Evolutionary conservation across 1,284 basidiomycete genomes (phyloP).

Genomic region (Trametes pubescens): DNA sequence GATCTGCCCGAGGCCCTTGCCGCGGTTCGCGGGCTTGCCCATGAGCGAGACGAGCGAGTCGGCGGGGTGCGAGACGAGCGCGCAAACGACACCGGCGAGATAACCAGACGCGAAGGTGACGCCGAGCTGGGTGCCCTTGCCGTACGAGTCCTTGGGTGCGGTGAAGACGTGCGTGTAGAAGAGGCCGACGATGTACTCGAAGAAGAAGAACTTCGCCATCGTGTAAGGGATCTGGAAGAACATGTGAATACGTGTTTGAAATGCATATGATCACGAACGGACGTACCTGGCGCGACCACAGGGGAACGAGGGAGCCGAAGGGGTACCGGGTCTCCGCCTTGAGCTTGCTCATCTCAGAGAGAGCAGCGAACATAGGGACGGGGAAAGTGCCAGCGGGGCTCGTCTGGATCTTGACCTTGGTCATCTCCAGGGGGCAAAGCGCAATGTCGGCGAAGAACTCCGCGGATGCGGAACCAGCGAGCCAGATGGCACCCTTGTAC

Average conservation of each 20-base stretch:
- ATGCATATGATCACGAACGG: no score
- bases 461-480: constrained; percentile 91
- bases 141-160: constrained; percentile 74
- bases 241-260: constrained; percentile 3
- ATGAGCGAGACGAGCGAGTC: constrained; percentile 83
- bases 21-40: constrained; percentile 79
- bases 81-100: constrained; percentile 83
- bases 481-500: constrained; percentile 96
- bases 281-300: constrained; percentile 83
- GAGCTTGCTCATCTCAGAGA: constrained; percentile 68
- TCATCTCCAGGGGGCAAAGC: constrained; percentile 85
- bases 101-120: constrained; percentile 85
- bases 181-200: constrained; percentile 77
- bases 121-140: constrained; percentile 78
- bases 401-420: constrained; percentile 88
- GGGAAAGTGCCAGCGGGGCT: constrained; percentile 79
- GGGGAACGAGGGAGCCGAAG: constrained; percentile 81
- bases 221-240: constrained; percentile 79
- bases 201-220: constrained; percentile 91
- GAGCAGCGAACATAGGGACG: constrained; percentile 71
- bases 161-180: constrained; percentile 84
- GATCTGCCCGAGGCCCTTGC: constrained; percentile 75
- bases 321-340: constrained; percentile 78
- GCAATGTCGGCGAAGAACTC: constrained; percentile 96
- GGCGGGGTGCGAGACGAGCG: constrained; percentile 84